phyloP scores from a whole-genome alignment of 2,329 filamentous ascomycete species.

The Ceratocystis lukuohia region DNA sequence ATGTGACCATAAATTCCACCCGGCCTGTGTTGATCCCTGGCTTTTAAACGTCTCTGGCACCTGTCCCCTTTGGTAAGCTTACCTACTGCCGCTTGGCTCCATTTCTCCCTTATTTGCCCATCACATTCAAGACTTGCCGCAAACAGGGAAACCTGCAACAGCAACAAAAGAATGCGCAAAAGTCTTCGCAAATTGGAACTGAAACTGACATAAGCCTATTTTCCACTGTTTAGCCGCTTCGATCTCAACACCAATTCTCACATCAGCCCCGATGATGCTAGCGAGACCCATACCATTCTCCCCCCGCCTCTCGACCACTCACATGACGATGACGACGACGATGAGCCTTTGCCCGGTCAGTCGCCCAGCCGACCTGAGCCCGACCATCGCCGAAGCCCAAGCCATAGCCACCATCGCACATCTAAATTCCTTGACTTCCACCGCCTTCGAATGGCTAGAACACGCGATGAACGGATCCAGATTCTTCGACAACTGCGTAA shows the following conservation, averaged over 20 bases:
- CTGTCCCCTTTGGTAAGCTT: conserved; percentile 52
- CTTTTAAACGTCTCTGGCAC: conserved; percentile 56
- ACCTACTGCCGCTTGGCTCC: not conserved
- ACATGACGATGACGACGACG: conserved; percentile 22
- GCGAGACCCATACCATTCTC: conserved; percentile 20
- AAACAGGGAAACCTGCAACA: not conserved
- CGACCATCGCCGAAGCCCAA: not conserved
- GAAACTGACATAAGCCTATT: conserved; percentile 2
- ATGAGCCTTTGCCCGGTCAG: conserved; percentile 26
- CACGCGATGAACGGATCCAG: conserved; percentile 47
- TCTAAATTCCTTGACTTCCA: conserved; percentile 44
- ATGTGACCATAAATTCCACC: conserved; percentile 56
- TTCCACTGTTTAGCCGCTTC: conserved; percentile 33
- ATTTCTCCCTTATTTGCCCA: not conserved
- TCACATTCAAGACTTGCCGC: not conserved
- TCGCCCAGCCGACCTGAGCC: conserved; percentile 24
- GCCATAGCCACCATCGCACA: conserved; percentile 25
- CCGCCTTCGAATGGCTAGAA: conserved; percentile 42
- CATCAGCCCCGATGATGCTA: conserved; percentile 19
- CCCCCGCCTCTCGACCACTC: conserved; percentile 34
- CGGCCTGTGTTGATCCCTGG: conserved; percentile 56
- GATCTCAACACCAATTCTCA: conserved; percentile 31
- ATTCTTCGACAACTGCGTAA: conserved; percentile 36
- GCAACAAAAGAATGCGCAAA: not conserved
- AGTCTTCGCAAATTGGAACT: not conserved